These are phyloP conservation scores for Mycena haematopus DNA, from an alignment of 768 basidiomycete genomes.

Conservation along the genomic window DNA sequence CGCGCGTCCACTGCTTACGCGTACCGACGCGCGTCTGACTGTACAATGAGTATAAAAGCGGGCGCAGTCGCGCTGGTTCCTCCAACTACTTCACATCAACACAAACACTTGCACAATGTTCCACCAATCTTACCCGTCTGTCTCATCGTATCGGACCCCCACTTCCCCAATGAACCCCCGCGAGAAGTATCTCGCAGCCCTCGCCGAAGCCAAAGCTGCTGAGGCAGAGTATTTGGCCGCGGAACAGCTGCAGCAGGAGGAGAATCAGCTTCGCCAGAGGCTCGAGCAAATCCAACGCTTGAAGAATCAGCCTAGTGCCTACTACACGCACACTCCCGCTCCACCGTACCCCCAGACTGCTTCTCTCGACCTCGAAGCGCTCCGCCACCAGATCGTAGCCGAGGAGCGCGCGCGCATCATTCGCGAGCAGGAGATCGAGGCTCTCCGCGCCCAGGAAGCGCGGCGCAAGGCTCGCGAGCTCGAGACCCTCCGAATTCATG, in stretches of 20 bases:
- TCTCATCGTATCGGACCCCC: conserved; percentile 13
- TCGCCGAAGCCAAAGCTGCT: conserved; percentile 44
- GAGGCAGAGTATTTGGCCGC: conserved; percentile 45
- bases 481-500: conserved; percentile 11
- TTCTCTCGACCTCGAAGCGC: conserved; percentile 19
- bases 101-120: conserved; percentile 28
- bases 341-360: background rate
- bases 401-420: conserved; percentile 24
- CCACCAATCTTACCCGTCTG: conserved; percentile 4
- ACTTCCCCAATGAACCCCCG: conserved; percentile 30
- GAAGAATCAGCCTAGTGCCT: conserved; percentile 19
- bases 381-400: conserved; percentile 22
- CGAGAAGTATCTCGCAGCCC: conserved; percentile 45
- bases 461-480: conserved; percentile 5
- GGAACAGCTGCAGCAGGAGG: conserved; percentile 40
- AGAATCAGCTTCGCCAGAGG: conserved; percentile 36
- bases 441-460: conserved; percentile 25
- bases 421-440: conserved; percentile 31
- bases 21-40: conserved; percentile 33
- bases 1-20: conserved; percentile 25
- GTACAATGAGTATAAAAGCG: conserved; percentile 31
- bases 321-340: background rate
- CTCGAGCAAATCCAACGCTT: conserved; percentile 33
- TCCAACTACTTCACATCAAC: conserved; percentile 1
- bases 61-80: background rate